Evolutionary conservation across 495 filamentous ascomycete species (phyloP).

Genomic region (Penicillium riverlandense): DNA sequence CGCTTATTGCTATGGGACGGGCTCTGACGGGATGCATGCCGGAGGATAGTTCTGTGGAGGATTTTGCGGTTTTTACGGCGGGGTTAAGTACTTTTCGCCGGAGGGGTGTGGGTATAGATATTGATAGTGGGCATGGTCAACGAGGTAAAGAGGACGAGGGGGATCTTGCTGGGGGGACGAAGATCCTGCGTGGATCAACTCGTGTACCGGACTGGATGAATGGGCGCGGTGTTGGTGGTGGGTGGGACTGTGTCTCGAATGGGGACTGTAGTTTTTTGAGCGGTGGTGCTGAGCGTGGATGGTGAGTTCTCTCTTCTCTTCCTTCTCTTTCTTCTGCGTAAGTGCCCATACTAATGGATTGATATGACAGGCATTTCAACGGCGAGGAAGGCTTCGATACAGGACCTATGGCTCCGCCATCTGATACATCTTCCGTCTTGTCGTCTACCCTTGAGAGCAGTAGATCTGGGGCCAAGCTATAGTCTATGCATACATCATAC

Average conservation of each 20-base stretch:
- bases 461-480: conserved; percentile 7
- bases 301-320: conserved; percentile 50
- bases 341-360: conserved; percentile 6
- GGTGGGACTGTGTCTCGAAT: conserved; percentile 73
- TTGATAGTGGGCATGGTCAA: conserved; percentile 13
- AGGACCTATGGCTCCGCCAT: conserved; percentile 26
- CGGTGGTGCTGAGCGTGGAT: conserved; percentile 79
- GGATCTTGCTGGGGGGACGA: conserved; percentile 25
- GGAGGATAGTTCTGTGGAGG: conserved; percentile 55
- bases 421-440: conserved; percentile 4
- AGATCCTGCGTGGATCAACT: conserved; percentile 8
- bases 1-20: conserved; percentile 77
- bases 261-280: conserved; percentile 76
- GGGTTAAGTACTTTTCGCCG: conserved; percentile 59
- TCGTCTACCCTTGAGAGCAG: not conserved
- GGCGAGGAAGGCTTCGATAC: conserved; percentile 66
- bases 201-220: conserved; percentile 49
- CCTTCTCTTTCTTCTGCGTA: conserved; percentile 1
- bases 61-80: conserved; percentile 85
- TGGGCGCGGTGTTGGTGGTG: conserved; percentile 65
- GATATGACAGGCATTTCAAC: conserved; percentile 55
- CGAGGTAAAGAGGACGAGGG: conserved; percentile 10
- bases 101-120: not conserved
- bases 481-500: not conserved
- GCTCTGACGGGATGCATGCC: conserved; percentile 72